Evolutionary conservation across 441 rosid species (phyloP), one percentile per base, ranked within the genome.

Genomic region (Gossypium schwendimanii): DNA sequence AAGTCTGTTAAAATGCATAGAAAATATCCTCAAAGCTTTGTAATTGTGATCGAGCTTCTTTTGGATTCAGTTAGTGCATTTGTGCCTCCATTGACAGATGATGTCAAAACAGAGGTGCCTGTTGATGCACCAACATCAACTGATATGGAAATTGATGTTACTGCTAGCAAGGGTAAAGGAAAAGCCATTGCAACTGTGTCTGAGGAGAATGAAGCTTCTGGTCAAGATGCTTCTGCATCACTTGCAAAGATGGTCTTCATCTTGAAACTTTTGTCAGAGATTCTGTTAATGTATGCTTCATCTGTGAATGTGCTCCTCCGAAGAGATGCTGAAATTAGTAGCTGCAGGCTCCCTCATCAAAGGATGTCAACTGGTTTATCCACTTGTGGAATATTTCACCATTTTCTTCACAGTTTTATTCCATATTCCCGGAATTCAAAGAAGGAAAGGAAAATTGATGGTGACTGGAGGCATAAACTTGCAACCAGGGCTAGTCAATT

Each of bases 71-170:
- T 96, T 49, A 77, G 81, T 80, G 74, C 84, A 77, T 96, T 89
- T 84, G 69, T 82, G 52, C 99, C 97, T 74, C 91, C 94, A 8
- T 69, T 75, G 57, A 88, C 78, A 82, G 95, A 89, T 78, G 97
- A 86, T 54, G 74, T 41, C 31, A 73, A 55, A 75, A 52, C 80
- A 65, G 88, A 81, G 71, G 70, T 68, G 26, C 75, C 58, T n/a
- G 76, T 74, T 68, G 87, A 82, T 75, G 71, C 78, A 69, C 78
- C 86, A 54, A 77, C 86, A 44, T 85, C 88, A 60, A 79, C 84
- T 72, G 94, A 89, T 73, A 95, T 95, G 99, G 97, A 93, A 81
- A 88, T 95, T 82, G 99, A 95, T 86, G 89, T 82, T 77, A 85
- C 95, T 76, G 81, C 90, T 23, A 77, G 76, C 17, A 91, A 88